Base-by-base conservation (phyloP, 257 asterid species). In the Vinca minor region DNA sequence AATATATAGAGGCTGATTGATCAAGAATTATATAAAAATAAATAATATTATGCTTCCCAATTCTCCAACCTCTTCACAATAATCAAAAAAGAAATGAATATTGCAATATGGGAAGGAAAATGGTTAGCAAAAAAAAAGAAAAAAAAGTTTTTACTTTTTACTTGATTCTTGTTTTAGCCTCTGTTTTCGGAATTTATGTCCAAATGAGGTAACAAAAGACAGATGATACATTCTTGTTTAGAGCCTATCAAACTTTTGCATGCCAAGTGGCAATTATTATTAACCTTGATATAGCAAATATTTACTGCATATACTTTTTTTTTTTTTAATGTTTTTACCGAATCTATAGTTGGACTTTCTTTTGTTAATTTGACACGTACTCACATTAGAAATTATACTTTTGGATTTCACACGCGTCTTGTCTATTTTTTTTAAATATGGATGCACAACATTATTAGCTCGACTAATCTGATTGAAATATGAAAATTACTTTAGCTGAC, bases 241-340 rank as follows among this genome's bases (percentile, higher is more conserved):
- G 47, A 0, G 20, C 36, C n/a, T 28, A 53, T 14, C 59, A 17
- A 57, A 47, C 32, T n/a, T 38, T n/a, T 35, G 23, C 59, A 12
- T 15, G 60, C 69, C 68, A 54, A 32, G 25, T 69, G 74, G 63
- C 63, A n/a, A n/a, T n/a, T n/a, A n/a, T 31, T 26, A 1, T 26
- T 4, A 12, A 26, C n/a, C 9, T 53, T 26, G 38, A 15, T 54
- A 13, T 29, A 54, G 38, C 12, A 14, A 53, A 0, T 28, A 54
- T 28, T 46, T 18, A n/a, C n/a, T n/a, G n/a, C n/a, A n/a, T n/a
- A 15, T 18, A 34, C 3, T 42, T 12, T 21, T 11, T 8, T 21
- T 8, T 13, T 4, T 52, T 11, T n/a, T n/a, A n/a, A n/a, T 25
- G 34, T 31, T 13, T 14, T 29, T 53, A 4, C 36, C 21, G 28